Base-by-base conservation (phyloP, 805 yeast genomes). In the Pichia thaimueangensis region DNA sequence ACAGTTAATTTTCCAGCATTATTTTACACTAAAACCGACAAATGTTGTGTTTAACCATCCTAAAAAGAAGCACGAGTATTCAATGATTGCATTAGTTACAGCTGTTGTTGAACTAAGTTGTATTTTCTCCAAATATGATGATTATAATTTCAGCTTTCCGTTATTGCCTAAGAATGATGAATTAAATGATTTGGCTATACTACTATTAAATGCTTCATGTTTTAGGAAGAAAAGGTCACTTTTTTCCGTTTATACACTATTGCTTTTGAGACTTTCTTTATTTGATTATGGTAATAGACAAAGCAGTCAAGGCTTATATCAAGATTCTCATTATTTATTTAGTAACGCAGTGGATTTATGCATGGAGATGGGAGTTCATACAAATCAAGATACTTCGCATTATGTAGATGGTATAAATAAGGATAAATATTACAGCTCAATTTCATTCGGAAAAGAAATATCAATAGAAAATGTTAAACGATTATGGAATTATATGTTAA, bases 401-500 rank as follows among this genome's bases (percentile, higher is more conserved):
- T n/a, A n/a, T n/a, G n/a, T n/a, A n/a, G n/a, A n/a, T n/a, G n/a
- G n/a, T n/a, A n/a, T n/a, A n/a, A n/a, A n/a, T n/a, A n/a, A n/a
- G n/a, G n/a, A n/a, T n/a, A n/a, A n/a, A n/a, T n/a, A n/a, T n/a
- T n/a, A n/a, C n/a, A n/a, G n/a, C n/a, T n/a, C n/a, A n/a, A n/a
- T 45, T 7, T 24, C 22, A 9, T 45, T 42, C 31, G 35, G 39
- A 13, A 44, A 39, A 16, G 43, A 43, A 9, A 42, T 47, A 8
- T 23, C 51, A 15, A 10, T 19, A 2, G 33, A 23, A 3, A 35
- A 35, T 17, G 12, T 38, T n/a, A 50, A 43, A 28, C 10, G 15
- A 13, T 33, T 53, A 16, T 53, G 57, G 57, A 49, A 50, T 32
- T 38, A 47, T 39, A 30, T 53, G 20, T 27, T 45, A 15, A n/a